Conservation (phyloP, 192 early-diverging fungal species). For the Coemansia sp. region DNA sequence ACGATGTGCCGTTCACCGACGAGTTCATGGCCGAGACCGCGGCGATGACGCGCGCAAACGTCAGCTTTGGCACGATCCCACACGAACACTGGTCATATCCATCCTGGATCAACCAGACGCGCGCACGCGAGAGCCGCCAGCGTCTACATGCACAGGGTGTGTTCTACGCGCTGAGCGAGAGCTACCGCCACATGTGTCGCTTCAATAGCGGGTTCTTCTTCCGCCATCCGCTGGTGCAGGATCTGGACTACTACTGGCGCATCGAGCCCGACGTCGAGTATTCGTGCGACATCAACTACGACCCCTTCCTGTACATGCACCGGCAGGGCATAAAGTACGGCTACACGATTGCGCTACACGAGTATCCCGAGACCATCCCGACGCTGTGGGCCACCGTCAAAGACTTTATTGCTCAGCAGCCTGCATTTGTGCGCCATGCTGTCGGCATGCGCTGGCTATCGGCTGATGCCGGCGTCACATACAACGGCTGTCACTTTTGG, state of each 20-base stretch:
- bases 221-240: constrained; percentile 62
- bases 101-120: constrained; percentile 65
- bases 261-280: constrained; percentile 80
- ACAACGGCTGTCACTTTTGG: constrained; percentile 86
- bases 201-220: constrained; percentile 77
- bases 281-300: constrained; percentile 76
- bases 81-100: constrained; percentile 80
- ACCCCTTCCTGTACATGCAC: constrained; percentile 78
- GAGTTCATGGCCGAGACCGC: constrained; percentile 60
- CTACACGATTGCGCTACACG: constrained; percentile 70
- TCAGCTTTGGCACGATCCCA: constrained; percentile 62
- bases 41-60: constrained; percentile 56
- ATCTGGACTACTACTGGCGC: constrained; percentile 85
- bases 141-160: constrained; percentile 54
- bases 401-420: constrained; percentile 51
- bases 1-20: constrained; percentile 68
- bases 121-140: constrained; percentile 51
- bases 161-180: constrained; percentile 63
- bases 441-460: constrained; percentile 56
- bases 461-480: constrained; percentile 41
- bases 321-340: constrained; percentile 76
- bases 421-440: constrained; percentile 48
- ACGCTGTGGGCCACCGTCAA: constrained; percentile 67
- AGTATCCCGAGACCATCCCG: constrained; percentile 65
- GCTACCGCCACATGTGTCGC: constrained; percentile 77